These are phyloP conservation scores for Ophiostoma ulmi DNA, from an alignment of 2,329 filamentous ascomycete species.

Conservation along the genomic window DNA sequence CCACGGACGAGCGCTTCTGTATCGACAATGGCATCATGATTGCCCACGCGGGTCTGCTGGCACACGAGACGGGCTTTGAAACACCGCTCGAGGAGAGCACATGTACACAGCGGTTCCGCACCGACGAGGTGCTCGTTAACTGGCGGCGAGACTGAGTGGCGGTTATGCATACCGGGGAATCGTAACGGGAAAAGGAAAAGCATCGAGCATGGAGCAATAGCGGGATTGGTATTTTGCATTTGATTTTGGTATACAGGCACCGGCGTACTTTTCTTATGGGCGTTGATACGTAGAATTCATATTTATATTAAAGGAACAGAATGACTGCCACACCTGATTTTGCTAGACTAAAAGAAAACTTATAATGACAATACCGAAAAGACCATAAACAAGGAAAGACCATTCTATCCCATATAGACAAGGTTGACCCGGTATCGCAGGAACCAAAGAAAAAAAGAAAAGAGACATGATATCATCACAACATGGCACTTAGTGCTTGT, in stretches of 20 bases:
- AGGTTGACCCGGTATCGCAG: background rate
- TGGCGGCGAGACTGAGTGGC: constrained; percentile 58
- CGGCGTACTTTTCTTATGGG: background rate
- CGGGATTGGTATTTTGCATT: background rate
- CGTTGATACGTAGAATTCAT: background rate
- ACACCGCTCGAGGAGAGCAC: constrained; percentile 76
- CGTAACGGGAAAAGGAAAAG: background rate
- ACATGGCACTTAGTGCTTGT: constrained; percentile 31
- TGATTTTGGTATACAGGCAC: background rate
- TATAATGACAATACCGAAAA: background rate
- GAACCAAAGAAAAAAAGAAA: background rate
- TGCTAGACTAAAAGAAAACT: background rate
- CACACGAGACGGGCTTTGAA: constrained; percentile 70
- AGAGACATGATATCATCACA: background rate
- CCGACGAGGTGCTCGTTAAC: constrained; percentile 73
- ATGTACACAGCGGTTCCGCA: constrained; percentile 78
- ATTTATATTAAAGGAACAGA: background rate
- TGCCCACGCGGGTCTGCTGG: constrained; percentile 86
- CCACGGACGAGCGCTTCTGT: constrained; percentile 94
- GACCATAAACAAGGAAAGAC: background rate
- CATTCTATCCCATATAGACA: background rate
- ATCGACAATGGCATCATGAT: constrained; percentile 99
- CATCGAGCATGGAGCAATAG: background rate
- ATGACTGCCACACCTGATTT: background rate
- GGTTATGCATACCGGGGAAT: background rate